Evolutionary conservation across 225 moss, liverwort and hornwort genomes (phyloP).

Genomic region (Physcomitrium patens): DNA sequence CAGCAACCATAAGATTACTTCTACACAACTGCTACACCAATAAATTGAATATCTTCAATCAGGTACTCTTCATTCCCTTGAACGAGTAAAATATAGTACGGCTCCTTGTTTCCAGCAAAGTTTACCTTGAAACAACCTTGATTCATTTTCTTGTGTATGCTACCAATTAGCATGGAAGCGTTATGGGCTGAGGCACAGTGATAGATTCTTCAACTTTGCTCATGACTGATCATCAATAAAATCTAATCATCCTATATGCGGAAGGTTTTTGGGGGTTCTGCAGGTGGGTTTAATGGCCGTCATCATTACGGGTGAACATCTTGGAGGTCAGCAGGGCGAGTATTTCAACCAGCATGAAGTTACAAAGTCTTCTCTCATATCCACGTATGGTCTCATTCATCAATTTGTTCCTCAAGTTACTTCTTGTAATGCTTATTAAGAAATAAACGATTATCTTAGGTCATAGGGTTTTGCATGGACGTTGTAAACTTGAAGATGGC

Average conservation of each 20-base stretch:
- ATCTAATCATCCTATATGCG: slow-evolving; percentile 24
- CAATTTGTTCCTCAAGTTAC: slow-evolving; percentile 18
- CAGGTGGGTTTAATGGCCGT: slow-evolving; percentile 95
- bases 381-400: slow-evolving; percentile 64
- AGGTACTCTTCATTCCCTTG: slow-evolving; percentile 45
- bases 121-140: neutral
- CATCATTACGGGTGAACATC: slow-evolving; percentile 80
- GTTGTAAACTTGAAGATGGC: neutral
- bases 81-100: too few relatives aligned
- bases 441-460: neutral
- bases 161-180: slow-evolving; percentile 10
- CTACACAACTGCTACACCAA: slow-evolving; percentile 91
- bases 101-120: neutral
- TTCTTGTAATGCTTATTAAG: neutral
- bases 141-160: neutral
- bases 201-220: neutral
- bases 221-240: neutral
- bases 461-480: neutral
- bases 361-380: slow-evolving; percentile 58
- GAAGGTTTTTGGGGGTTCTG: slow-evolving; percentile 26
- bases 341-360: slow-evolving; percentile 60
- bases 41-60: slow-evolving; percentile 80
- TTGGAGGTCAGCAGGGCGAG: slow-evolving; percentile 61
- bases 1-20: slow-evolving; percentile 78
- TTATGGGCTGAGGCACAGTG: neutral